Evolutionary conservation across 176 grass and related monocot species (phyloP), one percentile per base, ranked within the genome.

Genomic region (Dactylis glomerata): DNA sequence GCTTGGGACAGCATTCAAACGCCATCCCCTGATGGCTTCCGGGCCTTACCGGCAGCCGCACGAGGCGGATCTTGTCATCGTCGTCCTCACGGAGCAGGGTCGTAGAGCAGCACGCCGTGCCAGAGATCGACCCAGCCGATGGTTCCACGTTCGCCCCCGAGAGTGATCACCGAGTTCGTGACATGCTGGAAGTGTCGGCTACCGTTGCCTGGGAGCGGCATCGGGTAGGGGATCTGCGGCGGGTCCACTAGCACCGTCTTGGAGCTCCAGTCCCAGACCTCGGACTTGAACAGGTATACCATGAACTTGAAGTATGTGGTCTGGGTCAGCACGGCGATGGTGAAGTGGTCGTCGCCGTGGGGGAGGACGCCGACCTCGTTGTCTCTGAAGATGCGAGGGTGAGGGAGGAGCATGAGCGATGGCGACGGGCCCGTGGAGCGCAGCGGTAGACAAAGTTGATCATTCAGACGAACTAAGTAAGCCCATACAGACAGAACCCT

Each of bases 81-180:
- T 41, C 16, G 28, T 73, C 31, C 57, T 57, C 49, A 14, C 0
- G 27, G 49, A 86, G 38, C n/a, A n/a, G n/a, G n/a, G n/a, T n/a
- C n/a, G n/a, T n/a, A n/a, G n/a, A n/a, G n/a, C n/a, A n/a, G n/a
- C 27, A 80, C 30, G 64, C 73, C 66, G 0, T 23, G 14, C 83
- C 37, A 46, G 24, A 85, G 75, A 15, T 85, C 64, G 3, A 70
- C 75, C 64, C 51, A 61, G 30, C 75, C 83, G 0, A 86, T 42
- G 7, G 28, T 26, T 42, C 75, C n/a, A n/a, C n/a, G n/a, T n/a
- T n/a, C n/a, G n/a, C n/a, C 65, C 1, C 3, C 8, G 0, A 86
- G 23, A 8, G 15, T 9, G 65, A 86, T 46, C 22, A 47, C 52
- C 10, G 7, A 72, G 84, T n/a, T 61, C 1, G 65, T 2, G 1